Evolutionary conservation across 2,329 filamentous ascomycete species (phyloP).

Genomic region (Ophiostoma ulmi): DNA sequence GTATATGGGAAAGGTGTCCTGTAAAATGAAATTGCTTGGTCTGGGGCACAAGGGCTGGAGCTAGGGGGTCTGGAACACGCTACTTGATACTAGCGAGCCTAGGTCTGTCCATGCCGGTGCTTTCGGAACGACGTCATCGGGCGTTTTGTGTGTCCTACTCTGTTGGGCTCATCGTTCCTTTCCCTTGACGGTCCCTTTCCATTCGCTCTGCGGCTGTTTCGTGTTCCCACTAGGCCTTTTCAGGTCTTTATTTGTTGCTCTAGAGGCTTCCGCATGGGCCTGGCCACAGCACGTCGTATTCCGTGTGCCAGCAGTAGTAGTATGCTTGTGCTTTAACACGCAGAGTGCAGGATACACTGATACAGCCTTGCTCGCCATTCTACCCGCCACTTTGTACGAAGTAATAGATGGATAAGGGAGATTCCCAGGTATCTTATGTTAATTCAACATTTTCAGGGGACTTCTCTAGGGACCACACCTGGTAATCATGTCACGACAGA

Average conservation of each 20-base stretch:
- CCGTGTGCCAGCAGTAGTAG: not conserved
- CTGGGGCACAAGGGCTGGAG: not conserved
- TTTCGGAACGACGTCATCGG: slow-evolving; percentile 23
- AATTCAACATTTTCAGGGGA: no score
- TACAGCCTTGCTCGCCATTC: not conserved
- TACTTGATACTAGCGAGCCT: not conserved
- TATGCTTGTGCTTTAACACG: not conserved
- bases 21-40: slow-evolving; percentile 3
- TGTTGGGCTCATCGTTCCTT: not conserved
- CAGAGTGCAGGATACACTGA: not conserved
- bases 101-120: not conserved
- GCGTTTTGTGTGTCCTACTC: slow-evolving; percentile 4
- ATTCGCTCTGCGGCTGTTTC: not conserved
- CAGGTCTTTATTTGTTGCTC: not conserved
- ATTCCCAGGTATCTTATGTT: no score
- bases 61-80: slow-evolving; percentile 8
- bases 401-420: no score
- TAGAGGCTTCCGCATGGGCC: not conserved
- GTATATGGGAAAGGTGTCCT: slow-evolving; percentile 16
- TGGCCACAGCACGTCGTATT: not conserved
- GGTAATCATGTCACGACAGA: no score
- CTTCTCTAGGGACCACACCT: no score
- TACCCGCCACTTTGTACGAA: not conserved
- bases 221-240: not conserved
- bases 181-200: not conserved